Evolutionary conservation across 345 rosid species (phyloP).

Genomic region (rapeseed (Brassica napus)): Da-Ae NC_063446.1:3308501-3309000

Average conservation of each 20-base stretch:
- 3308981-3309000: neutral
- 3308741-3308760: slow-evolving; percentile 89
- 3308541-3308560: slow-evolving; percentile 47
- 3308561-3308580: slow-evolving; percentile 79
- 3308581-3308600: slow-evolving; percentile 91
- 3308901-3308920: slow-evolving; percentile 96
- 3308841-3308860: slow-evolving; percentile 79
- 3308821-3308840: slow-evolving; percentile 96
- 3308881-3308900: slow-evolving; percentile 98
- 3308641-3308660: slow-evolving; percentile 74
- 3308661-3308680: slow-evolving; percentile 94
- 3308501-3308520: slow-evolving; percentile 65
- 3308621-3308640: slow-evolving; percentile 80
- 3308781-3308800: slow-evolving; percentile 92
- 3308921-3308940: slow-evolving; percentile 87
- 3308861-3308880: slow-evolving; percentile 90
- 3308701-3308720: slow-evolving; percentile 84
- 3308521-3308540: slow-evolving; percentile 48
- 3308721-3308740: slow-evolving; percentile 90
- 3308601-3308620: slow-evolving; percentile 84
- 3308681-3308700: slow-evolving; percentile 78
- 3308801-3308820: slow-evolving; percentile 94
- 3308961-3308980: neutral
- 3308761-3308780: slow-evolving; percentile 91
- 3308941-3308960: slow-evolving; percentile 42